Conservation (phyloP, 305 asterid species). For the Euphrasia arctica region DNA sequence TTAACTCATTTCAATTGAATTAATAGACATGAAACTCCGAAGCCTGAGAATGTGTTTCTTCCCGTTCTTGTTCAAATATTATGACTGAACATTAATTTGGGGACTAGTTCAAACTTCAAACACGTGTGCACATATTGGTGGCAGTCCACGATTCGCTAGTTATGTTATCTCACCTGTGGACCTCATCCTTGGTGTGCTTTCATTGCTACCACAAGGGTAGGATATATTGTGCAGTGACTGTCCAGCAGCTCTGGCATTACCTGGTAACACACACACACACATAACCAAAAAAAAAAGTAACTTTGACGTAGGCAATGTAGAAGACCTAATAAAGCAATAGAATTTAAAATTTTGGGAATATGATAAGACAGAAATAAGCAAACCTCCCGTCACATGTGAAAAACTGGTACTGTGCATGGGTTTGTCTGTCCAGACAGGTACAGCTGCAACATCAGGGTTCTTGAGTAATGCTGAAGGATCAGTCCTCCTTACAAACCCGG, state of each 20-base stretch:
- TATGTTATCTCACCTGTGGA: constrained; percentile 44
- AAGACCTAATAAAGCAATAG: constrained; percentile 15
- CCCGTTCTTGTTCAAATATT: background rate
- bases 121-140: constrained; percentile 32
- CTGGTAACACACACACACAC: constrained; percentile 32
- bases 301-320: constrained; percentile 16
- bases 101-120: constrained; percentile 13
- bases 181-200: constrained; percentile 55
- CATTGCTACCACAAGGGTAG: constrained; percentile 51
- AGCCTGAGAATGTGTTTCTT: background rate
- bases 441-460: constrained; percentile 40
- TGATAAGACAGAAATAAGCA: constrained; percentile 11
- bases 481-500: constrained; percentile 41
- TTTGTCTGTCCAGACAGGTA: constrained; percentile 62
- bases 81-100: background rate
- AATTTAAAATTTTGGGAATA: background rate
- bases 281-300: constrained; percentile 12
- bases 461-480: constrained; percentile 41
- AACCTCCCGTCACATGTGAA: constrained; percentile 49
- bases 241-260: constrained; percentile 43
- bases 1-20: background rate
- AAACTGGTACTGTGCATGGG: constrained; percentile 39
- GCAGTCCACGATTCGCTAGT: constrained; percentile 33
- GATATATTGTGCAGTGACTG: constrained; percentile 36
- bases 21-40: background rate